Conservation (phyloP, 345 rosid genomes). For the Ceriops decandra region DNA sequence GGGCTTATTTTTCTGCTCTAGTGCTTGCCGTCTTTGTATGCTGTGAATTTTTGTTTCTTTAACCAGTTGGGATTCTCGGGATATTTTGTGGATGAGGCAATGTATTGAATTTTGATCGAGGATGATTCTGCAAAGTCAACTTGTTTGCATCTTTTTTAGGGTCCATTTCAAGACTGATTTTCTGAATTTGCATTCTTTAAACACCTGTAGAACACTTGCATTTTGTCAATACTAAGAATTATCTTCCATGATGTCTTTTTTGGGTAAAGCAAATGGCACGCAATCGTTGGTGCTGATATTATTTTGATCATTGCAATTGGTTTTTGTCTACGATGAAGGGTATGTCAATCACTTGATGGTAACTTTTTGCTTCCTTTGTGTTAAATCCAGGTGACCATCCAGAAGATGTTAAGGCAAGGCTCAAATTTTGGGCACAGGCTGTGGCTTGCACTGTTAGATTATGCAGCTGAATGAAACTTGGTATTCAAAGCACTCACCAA, state of each 20-base stretch:
- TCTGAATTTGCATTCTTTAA: background rate
- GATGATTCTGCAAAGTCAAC: no score
- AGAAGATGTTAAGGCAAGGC: conserved; percentile 96
- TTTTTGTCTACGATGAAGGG: background rate
- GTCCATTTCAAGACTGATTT: no score
- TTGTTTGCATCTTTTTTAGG: no score
- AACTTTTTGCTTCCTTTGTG: background rate
- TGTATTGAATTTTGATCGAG: no score
- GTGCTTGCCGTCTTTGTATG: no score
- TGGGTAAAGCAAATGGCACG: no score
- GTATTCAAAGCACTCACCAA: conserved; percentile 4
- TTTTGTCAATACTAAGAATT: background rate
- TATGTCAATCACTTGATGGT: background rate
- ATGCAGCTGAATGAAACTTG: conserved; percentile 52
- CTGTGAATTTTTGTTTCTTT: no score
- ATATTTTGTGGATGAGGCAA: no score
- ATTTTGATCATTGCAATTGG: no score
- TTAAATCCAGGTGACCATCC: conserved; percentile 74
- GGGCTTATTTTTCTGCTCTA: no score
- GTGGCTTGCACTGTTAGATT: conserved; percentile 89
- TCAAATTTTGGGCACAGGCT: conserved; percentile 94
- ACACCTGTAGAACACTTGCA: background rate
- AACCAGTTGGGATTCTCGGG: no score
- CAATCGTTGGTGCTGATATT: no score
- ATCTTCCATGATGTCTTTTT: background rate